These are phyloP conservation scores for Colletotrichum lini DNA, from an alignment of 2,329 filamentous ascomycete genomes.

Conservation along the genomic window DNA sequence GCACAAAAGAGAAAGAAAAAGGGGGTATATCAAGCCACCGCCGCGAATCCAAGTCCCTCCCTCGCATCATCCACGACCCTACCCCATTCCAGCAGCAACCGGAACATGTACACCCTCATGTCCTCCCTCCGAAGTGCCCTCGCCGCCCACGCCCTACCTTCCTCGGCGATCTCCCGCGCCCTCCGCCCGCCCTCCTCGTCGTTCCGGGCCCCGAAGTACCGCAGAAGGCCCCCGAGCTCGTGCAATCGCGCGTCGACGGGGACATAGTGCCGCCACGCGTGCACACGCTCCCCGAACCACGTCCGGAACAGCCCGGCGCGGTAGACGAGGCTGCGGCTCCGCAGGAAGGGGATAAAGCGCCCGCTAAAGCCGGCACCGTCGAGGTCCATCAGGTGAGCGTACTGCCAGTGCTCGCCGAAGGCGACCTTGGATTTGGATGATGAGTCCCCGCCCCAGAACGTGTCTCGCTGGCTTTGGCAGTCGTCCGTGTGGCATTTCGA, in stretches of 20 bases:
- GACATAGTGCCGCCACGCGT: conserved; percentile 75
- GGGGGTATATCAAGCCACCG: conserved; percentile 30
- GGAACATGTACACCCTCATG: conserved; percentile 82
- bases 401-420: conserved; percentile 56
- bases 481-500: conserved; percentile 51
- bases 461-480: conserved; percentile 49
- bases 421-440: conserved; percentile 45
- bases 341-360: conserved; percentile 66
- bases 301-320: conserved; percentile 74
- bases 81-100: conserved; percentile 80
- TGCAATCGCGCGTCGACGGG: conserved; percentile 66
- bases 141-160: conserved; percentile 63
- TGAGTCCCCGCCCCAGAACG: conserved; percentile 50
- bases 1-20: background rate
- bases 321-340: conserved; percentile 66
- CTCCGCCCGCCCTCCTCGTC: conserved; percentile 47
- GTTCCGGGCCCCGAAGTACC: conserved; percentile 42
- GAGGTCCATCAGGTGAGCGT: conserved; percentile 71
- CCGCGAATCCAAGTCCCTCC: conserved; percentile 53
- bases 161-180: conserved; percentile 48
- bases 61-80: conserved; percentile 71
- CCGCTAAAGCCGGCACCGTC: conserved; percentile 69
- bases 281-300: conserved; percentile 74
- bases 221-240: conserved; percentile 39
- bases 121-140: conserved; percentile 75